Evolutionary conservation across 257 asterid genomes (phyloP), one percentile per base, ranked within the genome.

Genomic region (Linderniella brevidens): DNA sequence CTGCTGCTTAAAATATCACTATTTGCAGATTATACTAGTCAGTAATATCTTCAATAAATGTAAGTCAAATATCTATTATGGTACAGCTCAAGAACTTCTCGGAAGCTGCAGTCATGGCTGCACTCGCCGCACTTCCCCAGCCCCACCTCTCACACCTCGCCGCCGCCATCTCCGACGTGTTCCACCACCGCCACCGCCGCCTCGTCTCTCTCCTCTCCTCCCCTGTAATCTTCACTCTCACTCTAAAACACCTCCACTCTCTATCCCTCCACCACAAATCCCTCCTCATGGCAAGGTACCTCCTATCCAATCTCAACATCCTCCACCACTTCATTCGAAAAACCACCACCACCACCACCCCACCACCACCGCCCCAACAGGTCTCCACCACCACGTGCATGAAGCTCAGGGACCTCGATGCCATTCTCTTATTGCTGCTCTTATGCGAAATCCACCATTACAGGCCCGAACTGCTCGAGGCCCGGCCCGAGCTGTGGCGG

Each of bases 361-460:
- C 15, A 8, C 8, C 59, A 2, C 16, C 46, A 0, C 41, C 51
- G 0, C 8, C 59, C 1, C 16, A 42, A 0, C 41, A 48, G 0
- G 5, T 14, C 46, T 11, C 45, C 56, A 44, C 67, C 14, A 50
- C 60, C 59, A 20, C 59, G 18, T 35, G 58, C 32, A 62, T 62
- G 63, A 87, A 59, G 13, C 92, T 73, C 65, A 70, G 79, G 3
- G 97, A 87, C 59, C 74, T 76, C 38, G 93, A 87, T 54, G 75
- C 81, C 4, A 74, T 69, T 36, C 76, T 83, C 15, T 81, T 87
- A 52, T 77, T 87, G 19, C 74, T 87, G 14, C 85, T 80, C 36
- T 92, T 87, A 48, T 83, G 97, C 61, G 95, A 87, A 43, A 44
- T 83, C 51, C 86, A 79, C 41, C 86, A 74, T 16, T 78, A 65